Evolutionary conservation across 768 basidiomycete species (phyloP).

Genomic region (Boletus subparvulus): DNA sequence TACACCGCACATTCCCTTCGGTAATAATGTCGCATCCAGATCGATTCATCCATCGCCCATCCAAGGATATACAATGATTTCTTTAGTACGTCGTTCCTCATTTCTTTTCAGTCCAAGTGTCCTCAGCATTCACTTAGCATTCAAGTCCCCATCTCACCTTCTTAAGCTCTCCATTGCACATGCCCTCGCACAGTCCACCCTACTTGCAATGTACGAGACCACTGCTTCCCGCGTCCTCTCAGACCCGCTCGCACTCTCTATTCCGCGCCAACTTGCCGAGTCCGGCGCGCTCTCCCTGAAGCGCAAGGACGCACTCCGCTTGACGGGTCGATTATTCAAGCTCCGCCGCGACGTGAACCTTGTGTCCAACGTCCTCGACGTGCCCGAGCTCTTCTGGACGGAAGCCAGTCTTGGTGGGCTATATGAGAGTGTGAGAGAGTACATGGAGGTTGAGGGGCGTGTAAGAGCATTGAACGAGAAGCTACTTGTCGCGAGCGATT

Average conservation of each 20-base stretch:
- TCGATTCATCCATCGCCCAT: slow-evolving; percentile 79
- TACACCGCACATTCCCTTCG: neutral
- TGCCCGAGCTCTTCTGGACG: slow-evolving; percentile 93
- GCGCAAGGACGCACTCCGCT: slow-evolving; percentile 79
- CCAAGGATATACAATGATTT: slow-evolving; percentile 96
- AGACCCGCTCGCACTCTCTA: slow-evolving; percentile 70
- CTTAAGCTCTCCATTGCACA: slow-evolving; percentile 93
- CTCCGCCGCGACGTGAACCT: slow-evolving; percentile 87
- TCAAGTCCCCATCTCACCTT: slow-evolving; percentile 88
- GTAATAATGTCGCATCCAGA: slow-evolving; percentile 40
- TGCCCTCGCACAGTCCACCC: slow-evolving; percentile 91
- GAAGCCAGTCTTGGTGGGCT: slow-evolving; percentile 87
- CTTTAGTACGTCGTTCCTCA: slow-evolving; percentile 66
- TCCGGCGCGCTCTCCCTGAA: slow-evolving; percentile 75
- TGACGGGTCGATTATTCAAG: slow-evolving; percentile 86
- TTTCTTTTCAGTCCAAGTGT: neutral
- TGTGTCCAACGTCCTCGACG: slow-evolving; percentile 89
- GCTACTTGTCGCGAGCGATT: slow-evolving; percentile 80
- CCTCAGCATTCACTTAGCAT: slow-evolving; percentile 48
- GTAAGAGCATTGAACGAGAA: slow-evolving; percentile 89
- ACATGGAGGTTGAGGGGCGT: slow-evolving; percentile 86
- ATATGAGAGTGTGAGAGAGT: slow-evolving; percentile 91
- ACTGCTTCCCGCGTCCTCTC: slow-evolving; percentile 76
- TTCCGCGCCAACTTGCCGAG: slow-evolving; percentile 78
- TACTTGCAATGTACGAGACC: slow-evolving; percentile 85